Evolutionary conservation across 495 filamentous ascomycete species (phyloP).

Genomic region (Trichoderma virens): DNA sequence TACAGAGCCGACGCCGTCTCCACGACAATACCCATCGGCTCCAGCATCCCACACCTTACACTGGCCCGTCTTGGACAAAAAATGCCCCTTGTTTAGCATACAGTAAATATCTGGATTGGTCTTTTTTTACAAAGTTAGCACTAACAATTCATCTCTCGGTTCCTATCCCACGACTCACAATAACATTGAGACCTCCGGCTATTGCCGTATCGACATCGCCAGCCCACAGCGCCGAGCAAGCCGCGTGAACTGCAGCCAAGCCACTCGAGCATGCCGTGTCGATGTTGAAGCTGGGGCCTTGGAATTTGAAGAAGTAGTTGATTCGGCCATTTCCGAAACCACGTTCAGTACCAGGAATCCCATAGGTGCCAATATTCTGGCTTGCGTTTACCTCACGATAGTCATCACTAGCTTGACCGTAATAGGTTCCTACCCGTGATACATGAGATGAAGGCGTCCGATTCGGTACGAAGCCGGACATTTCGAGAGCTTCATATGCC

Average conservation of each 20-base stretch:
- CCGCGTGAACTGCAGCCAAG: slow-evolving; percentile 41
- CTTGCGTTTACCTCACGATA: not conserved
- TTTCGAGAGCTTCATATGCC: not conserved
- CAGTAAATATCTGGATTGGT: not conserved
- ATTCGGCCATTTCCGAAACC: not conserved
- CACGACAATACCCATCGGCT: slow-evolving; percentile 68
- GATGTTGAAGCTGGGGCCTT: slow-evolving; percentile 31
- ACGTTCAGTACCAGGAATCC: not conserved
- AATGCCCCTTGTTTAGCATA: not conserved
- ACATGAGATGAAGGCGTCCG: not conserved
- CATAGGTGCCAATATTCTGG: not conserved
- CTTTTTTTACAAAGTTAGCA: too few species aligned
- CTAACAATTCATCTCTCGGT: too few species aligned
- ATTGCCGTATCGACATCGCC: slow-evolving; percentile 30
- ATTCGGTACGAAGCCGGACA: not conserved
- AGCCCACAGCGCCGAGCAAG: slow-evolving; percentile 34
- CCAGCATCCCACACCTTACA: slow-evolving; percentile 29
- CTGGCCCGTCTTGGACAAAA: slow-evolving; percentile 7
- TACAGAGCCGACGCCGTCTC: slow-evolving; percentile 63
- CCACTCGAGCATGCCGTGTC: slow-evolving; percentile 44
- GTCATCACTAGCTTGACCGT: not conserved
- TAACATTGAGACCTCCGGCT: slow-evolving; percentile 4
- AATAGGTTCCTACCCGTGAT: not conserved
- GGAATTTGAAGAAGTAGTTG: not conserved
- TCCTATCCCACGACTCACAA: not conserved